Percentiles rank a stretch among this genome's conserved stretches.
Conservation (phyloP, 192 early-diverging fungal genomes). For the Mortierella claussenii region DNA sequence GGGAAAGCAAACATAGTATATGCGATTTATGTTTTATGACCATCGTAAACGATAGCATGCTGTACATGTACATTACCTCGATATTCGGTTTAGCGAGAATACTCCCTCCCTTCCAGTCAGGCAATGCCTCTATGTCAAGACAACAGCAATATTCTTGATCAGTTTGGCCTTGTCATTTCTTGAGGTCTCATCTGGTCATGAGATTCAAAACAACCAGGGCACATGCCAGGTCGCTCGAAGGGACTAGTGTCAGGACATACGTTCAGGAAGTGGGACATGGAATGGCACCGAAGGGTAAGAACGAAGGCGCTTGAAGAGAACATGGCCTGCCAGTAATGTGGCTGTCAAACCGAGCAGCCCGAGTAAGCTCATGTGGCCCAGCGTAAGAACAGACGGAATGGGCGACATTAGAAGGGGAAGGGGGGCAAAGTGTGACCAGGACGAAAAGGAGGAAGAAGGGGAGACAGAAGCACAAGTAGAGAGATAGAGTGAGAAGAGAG, state of each 20-base stretch:
- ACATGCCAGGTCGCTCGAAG: no score
- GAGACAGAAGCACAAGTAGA: no score
- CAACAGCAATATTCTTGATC: no score
- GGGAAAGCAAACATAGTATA: no score
- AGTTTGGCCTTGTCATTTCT: no score
- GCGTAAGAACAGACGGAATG: background rate
- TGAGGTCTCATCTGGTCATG: no score
- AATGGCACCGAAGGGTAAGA: conserved; percentile 26
- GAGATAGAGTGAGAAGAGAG: background rate
- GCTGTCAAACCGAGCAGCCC: background rate
- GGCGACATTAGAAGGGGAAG: background rate
- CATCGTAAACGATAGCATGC: no score
- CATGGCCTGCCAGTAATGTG: background rate
- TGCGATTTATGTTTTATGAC: no score
- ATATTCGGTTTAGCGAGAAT: conserved; percentile 60
- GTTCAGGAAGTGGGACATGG: conserved; percentile 27
- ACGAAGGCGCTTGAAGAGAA: conserved; percentile 3
- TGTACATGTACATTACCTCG: no score
- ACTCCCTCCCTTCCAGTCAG: conserved; percentile 60
- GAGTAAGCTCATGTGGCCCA: background rate
- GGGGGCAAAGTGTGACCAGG: background rate
- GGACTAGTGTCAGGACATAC: no score
- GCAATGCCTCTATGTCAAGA: conserved; percentile 61
- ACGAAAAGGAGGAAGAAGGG: background rate
- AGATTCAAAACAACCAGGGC: no score